Percentiles rank a stretch among this genome's conserved stretches.
Evolutionary conservation across 495 filamentous ascomycete genomes (phyloP).

Genomic region (Penicillium malachiteum): DNA sequence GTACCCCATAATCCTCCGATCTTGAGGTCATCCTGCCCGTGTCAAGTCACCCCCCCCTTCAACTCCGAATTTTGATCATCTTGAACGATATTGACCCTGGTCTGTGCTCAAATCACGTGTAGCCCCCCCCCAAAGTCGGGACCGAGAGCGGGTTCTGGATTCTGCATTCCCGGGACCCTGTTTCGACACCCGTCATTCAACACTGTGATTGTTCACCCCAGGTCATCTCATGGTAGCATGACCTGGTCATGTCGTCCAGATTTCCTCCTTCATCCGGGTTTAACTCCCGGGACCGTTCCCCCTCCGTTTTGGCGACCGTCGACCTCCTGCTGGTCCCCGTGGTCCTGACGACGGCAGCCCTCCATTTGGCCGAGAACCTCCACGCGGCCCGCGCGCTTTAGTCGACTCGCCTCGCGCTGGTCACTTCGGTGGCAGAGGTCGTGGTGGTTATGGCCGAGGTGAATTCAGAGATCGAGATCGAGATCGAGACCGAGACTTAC

Average conservation of each 20-base stretch:
- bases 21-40: too few relatives aligned
- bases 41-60: too few relatives aligned
- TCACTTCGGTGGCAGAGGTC: conserved; percentile 39
- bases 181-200: conserved; percentile 1
- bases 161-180: conserved; percentile 4
- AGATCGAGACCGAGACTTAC: conserved; percentile 54
- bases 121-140: background rate
- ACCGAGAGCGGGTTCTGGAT: conserved; percentile 5
- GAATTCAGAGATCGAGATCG: conserved; percentile 62
- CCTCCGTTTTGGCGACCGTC: conserved; percentile 46
- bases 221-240: conserved; percentile 40
- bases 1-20: too few relatives aligned
- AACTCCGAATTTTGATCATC: too few relatives aligned
- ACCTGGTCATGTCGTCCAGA: conserved; percentile 49
- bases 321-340: conserved; percentile 40
- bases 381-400: conserved; percentile 68
- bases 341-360: conserved; percentile 40
- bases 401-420: conserved; percentile 62
- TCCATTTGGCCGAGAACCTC: conserved; percentile 55
- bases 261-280: conserved; percentile 49
- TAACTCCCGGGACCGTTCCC: conserved; percentile 49
- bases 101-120: conserved; percentile 2
- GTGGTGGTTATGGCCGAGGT: conserved; percentile 53
- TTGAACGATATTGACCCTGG: background rate
- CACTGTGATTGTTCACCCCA: conserved; percentile 3